phyloP scores from a whole-genome alignment of 2,329 filamentous ascomycete species.

The Pyricularia pennisetigena region DNA sequence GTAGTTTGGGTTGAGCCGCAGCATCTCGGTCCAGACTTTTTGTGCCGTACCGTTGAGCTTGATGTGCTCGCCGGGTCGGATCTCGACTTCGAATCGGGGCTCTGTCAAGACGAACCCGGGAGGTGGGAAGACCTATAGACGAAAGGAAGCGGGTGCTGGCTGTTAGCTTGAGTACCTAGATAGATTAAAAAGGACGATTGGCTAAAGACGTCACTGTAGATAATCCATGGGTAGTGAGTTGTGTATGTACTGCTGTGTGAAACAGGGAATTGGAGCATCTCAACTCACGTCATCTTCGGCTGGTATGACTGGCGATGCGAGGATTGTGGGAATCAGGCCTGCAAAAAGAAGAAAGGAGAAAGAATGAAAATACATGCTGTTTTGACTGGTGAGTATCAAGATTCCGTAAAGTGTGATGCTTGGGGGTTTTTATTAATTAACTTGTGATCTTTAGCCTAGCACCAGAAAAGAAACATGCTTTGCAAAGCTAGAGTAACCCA shows the following conservation, averaged over 20 bases:
- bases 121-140: not conserved
- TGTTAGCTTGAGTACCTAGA: not conserved
- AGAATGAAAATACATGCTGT: not conserved
- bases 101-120: not conserved
- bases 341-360: not conserved
- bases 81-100: not conserved
- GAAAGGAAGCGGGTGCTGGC: too few species aligned
- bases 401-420: not conserved
- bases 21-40: not conserved
- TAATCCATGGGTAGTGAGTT: too few species aligned
- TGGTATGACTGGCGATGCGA: not conserved
- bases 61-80: not conserved
- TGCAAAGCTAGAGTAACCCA: too few species aligned
- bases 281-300: not conserved
- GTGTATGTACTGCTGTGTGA: not conserved
- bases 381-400: not conserved
- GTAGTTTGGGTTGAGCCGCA: not conserved
- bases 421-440: too few species aligned
- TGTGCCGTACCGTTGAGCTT: not conserved
- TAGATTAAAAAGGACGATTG: not conserved
- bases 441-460: too few species aligned
- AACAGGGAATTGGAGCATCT: not conserved
- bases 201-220: not conserved
- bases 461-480: too few species aligned
- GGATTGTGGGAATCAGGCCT: not conserved